Evolutionary conservation across 2,329 filamentous ascomycete genomes (phyloP).

Genomic region (Xylaria sp.): DNA sequence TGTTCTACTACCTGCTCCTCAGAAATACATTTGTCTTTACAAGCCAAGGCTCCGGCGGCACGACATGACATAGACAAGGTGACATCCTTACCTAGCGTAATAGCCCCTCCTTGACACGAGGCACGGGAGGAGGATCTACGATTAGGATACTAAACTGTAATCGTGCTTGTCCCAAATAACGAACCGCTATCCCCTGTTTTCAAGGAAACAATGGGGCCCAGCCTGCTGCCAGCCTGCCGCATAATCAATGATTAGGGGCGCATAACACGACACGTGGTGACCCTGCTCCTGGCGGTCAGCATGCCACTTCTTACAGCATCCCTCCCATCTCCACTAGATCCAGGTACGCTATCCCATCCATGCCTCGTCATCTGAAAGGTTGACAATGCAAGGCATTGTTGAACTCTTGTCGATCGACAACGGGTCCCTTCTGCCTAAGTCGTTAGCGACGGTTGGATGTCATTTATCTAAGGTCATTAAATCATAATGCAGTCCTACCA

Average conservation of each 20-base stretch:
- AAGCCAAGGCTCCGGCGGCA: background rate
- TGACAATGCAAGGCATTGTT: background rate
- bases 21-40: background rate
- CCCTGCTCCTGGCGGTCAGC: conserved; percentile 24
- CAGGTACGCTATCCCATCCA: background rate
- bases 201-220: background rate
- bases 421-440: background rate
- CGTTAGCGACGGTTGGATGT: background rate
- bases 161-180: background rate
- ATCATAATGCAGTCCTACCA: background rate
- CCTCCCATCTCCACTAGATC: background rate
- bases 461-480: background rate
- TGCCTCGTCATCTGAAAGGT: background rate
- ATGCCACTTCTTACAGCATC: background rate
- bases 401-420: background rate
- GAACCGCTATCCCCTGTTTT: background rate
- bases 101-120: background rate
- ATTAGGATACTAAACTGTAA: background rate
- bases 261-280: conserved; percentile 19
- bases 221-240: conserved; percentile 10
- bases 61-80: conserved; percentile 1
- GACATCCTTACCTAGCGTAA: background rate
- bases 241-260: conserved; percentile 14
- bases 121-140: background rate
- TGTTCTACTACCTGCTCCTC: background rate